Percentiles rank a stretch among this genome's conserved stretches.
phyloP scores from a whole-genome alignment of 2,329 filamentous ascomycete species.

The Fulvia fulva region DNA sequence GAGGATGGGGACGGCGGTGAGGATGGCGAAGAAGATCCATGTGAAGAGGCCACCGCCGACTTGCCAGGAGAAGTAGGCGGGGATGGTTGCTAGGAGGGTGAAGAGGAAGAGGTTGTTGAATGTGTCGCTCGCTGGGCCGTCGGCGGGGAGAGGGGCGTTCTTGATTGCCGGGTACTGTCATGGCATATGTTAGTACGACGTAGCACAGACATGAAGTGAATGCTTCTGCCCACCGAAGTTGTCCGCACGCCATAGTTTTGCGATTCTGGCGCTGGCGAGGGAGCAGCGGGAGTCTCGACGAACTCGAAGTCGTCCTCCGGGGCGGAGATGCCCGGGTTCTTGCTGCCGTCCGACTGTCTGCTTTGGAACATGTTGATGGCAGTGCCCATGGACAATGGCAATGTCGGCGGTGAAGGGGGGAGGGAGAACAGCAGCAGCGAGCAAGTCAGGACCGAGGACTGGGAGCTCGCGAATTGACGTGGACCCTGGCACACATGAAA shows the following conservation, averaged over 20 bases:
- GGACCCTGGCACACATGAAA: not conserved
- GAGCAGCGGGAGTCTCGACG: slow-evolving; percentile 59
- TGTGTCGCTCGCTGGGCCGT: slow-evolving; percentile 74
- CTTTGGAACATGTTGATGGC: not conserved
- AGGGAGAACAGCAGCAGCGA: not conserved
- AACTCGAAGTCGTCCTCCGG: slow-evolving; percentile 61
- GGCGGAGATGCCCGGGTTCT: slow-evolving; percentile 20
- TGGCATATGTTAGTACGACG: slow-evolving; percentile 8
- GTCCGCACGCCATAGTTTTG: slow-evolving; percentile 59
- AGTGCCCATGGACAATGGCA: not conserved
- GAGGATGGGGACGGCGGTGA: slow-evolving; percentile 76
- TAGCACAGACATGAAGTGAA: not conserved
- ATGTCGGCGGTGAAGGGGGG: not conserved
- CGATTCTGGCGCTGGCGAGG: slow-evolving; percentile 47
- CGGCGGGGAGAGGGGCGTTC: slow-evolving; percentile 89
- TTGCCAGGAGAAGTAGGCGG: slow-evolving; percentile 77
- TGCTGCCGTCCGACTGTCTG: slow-evolving; percentile 8
- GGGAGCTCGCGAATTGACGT: not conserved
- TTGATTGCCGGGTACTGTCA: slow-evolving; percentile 78
- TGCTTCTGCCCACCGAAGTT: slow-evolving; percentile 47
- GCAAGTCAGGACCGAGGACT: not conserved
- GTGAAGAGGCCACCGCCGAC: slow-evolving; percentile 83
- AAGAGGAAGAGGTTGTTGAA: slow-evolving; percentile 83
- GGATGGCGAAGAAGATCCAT: slow-evolving; percentile 75
- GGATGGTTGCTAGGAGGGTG: slow-evolving; percentile 64